Evolutionary conservation across 768 basidiomycete species (phyloP).

Genomic region (Pleurotus pulmonarius): DNA sequence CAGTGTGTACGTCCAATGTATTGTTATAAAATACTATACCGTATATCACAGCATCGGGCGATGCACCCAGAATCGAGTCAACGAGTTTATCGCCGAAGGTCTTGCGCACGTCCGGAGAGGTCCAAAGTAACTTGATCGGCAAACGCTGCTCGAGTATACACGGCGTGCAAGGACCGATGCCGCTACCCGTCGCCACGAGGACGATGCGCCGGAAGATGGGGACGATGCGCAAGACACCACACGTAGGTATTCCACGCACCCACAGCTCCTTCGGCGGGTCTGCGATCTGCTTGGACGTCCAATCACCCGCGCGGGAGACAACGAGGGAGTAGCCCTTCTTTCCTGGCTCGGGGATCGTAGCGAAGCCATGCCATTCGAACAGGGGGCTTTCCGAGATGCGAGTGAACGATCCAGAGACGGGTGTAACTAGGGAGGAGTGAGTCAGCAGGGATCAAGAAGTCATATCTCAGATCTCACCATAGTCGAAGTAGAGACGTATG

Average conservation of each 20-base stretch:
- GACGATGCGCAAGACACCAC: slow-evolving; percentile 46
- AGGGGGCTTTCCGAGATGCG: slow-evolving; percentile 22
- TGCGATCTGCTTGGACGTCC: slow-evolving; percentile 45
- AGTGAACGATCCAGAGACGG: slow-evolving; percentile 14
- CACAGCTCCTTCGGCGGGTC: slow-evolving; percentile 50
- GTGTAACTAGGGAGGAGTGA: slow-evolving; percentile 25
- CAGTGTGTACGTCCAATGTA: background rate
- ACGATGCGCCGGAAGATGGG: slow-evolving; percentile 47
- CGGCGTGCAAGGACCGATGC: slow-evolving; percentile 45
- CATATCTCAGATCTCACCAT: slow-evolving; percentile 30
- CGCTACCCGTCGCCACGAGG: slow-evolving; percentile 51
- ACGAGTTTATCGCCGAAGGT: slow-evolving; percentile 39
- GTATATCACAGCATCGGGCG: slow-evolving; percentile 34
- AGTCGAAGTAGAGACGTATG: slow-evolving; percentile 55
- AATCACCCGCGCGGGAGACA: slow-evolving; percentile 54
- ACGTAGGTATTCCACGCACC: slow-evolving; percentile 49
- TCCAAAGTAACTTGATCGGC: slow-evolving; percentile 37
- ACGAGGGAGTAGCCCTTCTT: slow-evolving; percentile 46
- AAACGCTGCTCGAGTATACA: slow-evolving; percentile 31
- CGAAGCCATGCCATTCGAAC: slow-evolving; percentile 38
- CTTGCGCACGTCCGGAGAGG: slow-evolving; percentile 32
- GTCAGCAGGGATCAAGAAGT: background rate
- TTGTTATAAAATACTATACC: slow-evolving; percentile 8
- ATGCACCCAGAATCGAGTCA: slow-evolving; percentile 33
- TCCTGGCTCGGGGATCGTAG: slow-evolving; percentile 21